Base-by-base conservation (phyloP, 2,329 filamentous ascomycete species). In the Pseudocercospora vitis region DNA sequence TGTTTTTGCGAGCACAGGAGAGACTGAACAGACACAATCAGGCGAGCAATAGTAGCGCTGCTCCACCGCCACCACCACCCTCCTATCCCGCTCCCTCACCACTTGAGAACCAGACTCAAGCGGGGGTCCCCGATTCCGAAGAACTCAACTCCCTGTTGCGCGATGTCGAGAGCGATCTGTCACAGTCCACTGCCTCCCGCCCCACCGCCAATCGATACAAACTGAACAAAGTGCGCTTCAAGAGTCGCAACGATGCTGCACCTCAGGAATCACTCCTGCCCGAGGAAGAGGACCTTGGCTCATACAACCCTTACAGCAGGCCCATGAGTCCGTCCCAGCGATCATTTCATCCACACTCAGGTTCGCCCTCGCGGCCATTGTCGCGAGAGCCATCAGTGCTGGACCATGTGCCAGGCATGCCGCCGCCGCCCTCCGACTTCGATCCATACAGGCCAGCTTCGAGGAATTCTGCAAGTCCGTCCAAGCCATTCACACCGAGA, bases 401-500 rank as follows among this genome's bases (percentile, higher is more conserved):
- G 32, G 78, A 81, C 61, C 69, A 68, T 52, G 75, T 74, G 1
- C 77, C 77, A 3, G 71, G 71, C 39, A 76, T 79, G 51, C 74
- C 74, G 1, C 85, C 86, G 48, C 79, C 81, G 3, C 67, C 78
- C 78, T 4, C 84, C 3, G 79, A 83, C 29, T 86, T 88, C 60
- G 78, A 81, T 1, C 80, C 83, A 4, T 89, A 87, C 64, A 67
- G 72, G 50, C 70, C 75, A 9, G 63, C 69, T 11, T 84, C 84
- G 4, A 82, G 68, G 51, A 49, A 81, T 0, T 79, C 80, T 1
- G 75, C 82, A 52, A 77, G 81, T 1, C 81, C 82, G 9, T 77
- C 54, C 7, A 60, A 57, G 21, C 40, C 52, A 14, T 63, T 56
- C 19, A 58, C 60, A 16, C 57, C 79, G 21, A 71, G 74, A 60